A percentile compares a stretch with the other conserved stretches of the same genome.
These are phyloP conservation scores for Gentiana macrophylla DNA, from an alignment of 257 asterid genomes.

Conservation along the genomic window DNA sequence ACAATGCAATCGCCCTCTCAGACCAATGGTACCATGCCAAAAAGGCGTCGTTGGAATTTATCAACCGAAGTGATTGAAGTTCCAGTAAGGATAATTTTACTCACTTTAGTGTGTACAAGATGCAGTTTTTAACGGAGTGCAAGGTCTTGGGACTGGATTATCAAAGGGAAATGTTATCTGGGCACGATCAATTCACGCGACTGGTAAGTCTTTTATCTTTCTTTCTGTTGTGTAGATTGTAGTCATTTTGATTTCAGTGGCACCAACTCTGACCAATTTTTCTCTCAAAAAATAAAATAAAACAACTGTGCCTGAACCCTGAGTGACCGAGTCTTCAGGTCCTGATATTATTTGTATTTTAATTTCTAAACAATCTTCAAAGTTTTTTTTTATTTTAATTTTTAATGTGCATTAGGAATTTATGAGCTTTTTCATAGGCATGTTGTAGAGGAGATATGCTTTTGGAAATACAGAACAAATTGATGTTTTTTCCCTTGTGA, in stretches of 20 bases:
- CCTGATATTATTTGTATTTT: too few species aligned
- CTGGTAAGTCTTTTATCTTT: constrained; percentile 32
- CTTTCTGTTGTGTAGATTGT: too few species aligned
- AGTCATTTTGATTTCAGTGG: too few species aligned
- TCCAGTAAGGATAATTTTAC: neutral
- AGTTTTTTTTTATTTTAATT: neutral
- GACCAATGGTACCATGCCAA: too few species aligned
- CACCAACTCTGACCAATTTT: too few species aligned
- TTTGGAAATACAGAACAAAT: too few species aligned
- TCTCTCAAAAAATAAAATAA: too few species aligned
- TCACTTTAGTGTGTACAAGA: constrained; percentile 6
- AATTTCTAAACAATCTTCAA: too few species aligned
- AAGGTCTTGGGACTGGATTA: constrained; percentile 28
- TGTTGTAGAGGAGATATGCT: neutral
- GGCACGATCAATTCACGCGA: constrained; percentile 53
- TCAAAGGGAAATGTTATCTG: constrained; percentile 27
- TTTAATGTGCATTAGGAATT: too few species aligned
- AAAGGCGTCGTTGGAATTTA: too few species aligned
- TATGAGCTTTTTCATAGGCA: neutral
- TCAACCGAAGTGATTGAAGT: neutral
- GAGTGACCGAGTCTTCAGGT: too few species aligned
- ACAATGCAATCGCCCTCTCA: too few species aligned
- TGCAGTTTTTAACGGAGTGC: constrained; percentile 32
- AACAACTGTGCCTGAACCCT: neutral
- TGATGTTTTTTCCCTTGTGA: constrained; percentile 4